phyloP scores from a whole-genome alignment of 208 protist species.

The Zelonia costaricensis region DNA sequence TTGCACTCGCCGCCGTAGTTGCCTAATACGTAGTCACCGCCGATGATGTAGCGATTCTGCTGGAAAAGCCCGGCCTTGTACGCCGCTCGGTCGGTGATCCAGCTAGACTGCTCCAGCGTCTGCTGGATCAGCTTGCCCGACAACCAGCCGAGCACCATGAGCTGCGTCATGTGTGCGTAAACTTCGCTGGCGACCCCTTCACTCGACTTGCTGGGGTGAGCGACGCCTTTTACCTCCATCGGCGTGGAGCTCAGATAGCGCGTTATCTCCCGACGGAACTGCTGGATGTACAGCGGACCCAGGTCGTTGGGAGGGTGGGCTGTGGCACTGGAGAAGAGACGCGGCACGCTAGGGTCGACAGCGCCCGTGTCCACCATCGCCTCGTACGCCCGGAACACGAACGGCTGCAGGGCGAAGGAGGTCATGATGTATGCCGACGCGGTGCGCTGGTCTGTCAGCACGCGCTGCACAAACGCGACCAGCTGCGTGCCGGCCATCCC shows the following conservation, averaged over 20 bases:
- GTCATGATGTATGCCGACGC: conserved; percentile 28
- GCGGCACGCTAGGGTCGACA: conserved; percentile 10
- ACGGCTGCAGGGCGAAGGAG: conserved; percentile 22
- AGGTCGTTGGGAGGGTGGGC: no score
- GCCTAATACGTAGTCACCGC: conserved; percentile 52
- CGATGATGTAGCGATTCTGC: conserved; percentile 55
- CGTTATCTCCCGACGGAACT: conserved; percentile 31
- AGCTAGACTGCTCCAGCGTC: conserved; percentile 18
- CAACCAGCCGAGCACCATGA: conserved; percentile 50
- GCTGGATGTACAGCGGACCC: no score
- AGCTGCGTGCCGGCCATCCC: conserved; percentile 23
- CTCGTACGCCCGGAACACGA: no score
- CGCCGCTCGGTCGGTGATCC: conserved; percentile 12
- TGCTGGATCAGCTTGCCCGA: conserved; percentile 26
- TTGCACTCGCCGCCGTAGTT: conserved; percentile 49
- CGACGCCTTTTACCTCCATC: background rate
- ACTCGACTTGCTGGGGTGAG: background rate
- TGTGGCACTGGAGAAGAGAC: no score
- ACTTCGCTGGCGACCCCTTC: background rate
- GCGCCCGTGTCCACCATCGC: conserved; percentile 18
- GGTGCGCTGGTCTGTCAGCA: conserved; percentile 34
- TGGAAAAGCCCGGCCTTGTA: conserved; percentile 37
- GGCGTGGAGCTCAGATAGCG: conserved; percentile 28
- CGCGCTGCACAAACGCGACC: conserved; percentile 25
- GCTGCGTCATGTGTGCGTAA: conserved; percentile 7